Evolutionary conservation across 139 green algal species (phyloP).

Genomic region (Chlorella sorokiniana): DNA sequence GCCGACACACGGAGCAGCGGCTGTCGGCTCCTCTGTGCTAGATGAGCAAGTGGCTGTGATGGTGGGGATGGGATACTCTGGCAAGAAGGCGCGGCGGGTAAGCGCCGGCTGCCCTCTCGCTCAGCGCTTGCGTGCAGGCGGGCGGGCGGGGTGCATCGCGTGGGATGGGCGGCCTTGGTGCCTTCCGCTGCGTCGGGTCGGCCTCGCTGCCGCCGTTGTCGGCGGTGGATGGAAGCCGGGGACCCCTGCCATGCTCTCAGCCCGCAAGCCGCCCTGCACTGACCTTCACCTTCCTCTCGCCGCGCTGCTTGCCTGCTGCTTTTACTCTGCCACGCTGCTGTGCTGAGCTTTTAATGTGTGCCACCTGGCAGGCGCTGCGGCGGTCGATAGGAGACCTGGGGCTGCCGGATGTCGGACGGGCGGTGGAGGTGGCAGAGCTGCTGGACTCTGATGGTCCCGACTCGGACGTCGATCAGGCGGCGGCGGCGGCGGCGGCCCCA

Average conservation of each 20-base stretch:
- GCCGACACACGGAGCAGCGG: background rate
- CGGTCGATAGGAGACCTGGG: slow-evolving; percentile 1
- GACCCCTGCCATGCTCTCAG: too few species aligned
- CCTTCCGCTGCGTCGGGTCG: too few species aligned
- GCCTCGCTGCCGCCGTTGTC: too few species aligned
- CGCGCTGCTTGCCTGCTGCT: too few species aligned
- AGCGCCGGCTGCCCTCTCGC: background rate
- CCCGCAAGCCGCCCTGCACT: too few species aligned
- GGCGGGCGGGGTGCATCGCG: too few species aligned
- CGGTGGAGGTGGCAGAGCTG: slow-evolving; percentile 18
- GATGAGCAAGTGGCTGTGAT: slow-evolving; percentile 28
- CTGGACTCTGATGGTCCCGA: background rate
- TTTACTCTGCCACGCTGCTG: background rate
- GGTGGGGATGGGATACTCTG: slow-evolving; percentile 38
- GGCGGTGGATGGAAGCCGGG: too few species aligned
- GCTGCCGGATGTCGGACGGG: slow-evolving; percentile 2
- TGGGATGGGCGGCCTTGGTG: too few species aligned
- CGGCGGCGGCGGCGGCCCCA: background rate
- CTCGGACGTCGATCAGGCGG: background rate
- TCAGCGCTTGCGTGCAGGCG: background rate
- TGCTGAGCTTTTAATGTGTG: too few species aligned
- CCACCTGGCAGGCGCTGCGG: slow-evolving; percentile 27
- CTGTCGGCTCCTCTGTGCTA: background rate
- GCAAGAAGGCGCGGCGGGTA: slow-evolving; percentile 31
- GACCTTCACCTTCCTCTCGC: too few species aligned